phyloP scores from a whole-genome alignment of 192 early-diverging fungal species.

The Mortierella alpina region DNA sequence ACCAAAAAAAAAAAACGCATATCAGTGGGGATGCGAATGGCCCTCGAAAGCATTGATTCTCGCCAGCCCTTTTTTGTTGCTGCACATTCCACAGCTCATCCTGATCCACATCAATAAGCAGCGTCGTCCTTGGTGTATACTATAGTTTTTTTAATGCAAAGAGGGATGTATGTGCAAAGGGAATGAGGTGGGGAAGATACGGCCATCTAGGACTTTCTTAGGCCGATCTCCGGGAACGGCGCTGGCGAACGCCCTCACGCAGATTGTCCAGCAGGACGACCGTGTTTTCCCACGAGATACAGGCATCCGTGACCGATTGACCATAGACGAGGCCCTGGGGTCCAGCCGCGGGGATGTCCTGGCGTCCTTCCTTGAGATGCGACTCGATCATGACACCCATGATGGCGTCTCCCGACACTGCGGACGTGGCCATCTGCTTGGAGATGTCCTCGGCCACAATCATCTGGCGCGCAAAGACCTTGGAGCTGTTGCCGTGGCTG shows the following conservation, averaged over 20 bases:
- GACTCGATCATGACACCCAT: slow-evolving; percentile 97
- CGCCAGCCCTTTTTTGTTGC: too few relatives aligned
- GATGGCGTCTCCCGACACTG: slow-evolving; percentile 77
- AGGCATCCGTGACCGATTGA: slow-evolving; percentile 92
- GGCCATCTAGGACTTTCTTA: slow-evolving; percentile 10
- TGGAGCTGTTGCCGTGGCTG: slow-evolving; percentile 94
- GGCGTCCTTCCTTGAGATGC: slow-evolving; percentile 88
- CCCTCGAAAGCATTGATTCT: too few relatives aligned
- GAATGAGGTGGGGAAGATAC: background rate
- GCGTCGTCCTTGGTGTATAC: too few relatives aligned
- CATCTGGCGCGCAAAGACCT: slow-evolving; percentile 87
- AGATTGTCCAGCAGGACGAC: slow-evolving; percentile 79
- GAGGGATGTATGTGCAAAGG: background rate
- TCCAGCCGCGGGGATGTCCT: slow-evolving; percentile 81
- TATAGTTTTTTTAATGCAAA: background rate
- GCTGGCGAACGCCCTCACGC: slow-evolving; percentile 76
- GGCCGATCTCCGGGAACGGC: slow-evolving; percentile 58
- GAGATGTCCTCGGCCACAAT: slow-evolving; percentile 75
- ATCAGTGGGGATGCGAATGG: too few relatives aligned
- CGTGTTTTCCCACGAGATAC: slow-evolving; percentile 93
- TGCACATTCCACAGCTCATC: too few relatives aligned
- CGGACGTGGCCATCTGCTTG: slow-evolving; percentile 68
- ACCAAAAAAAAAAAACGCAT: background rate
- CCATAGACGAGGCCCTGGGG: slow-evolving; percentile 84
- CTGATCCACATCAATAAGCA: too few relatives aligned